These are phyloP conservation scores for Mycena venus DNA, from an alignment of 768 basidiomycete species.

Conservation along the genomic window DNA sequence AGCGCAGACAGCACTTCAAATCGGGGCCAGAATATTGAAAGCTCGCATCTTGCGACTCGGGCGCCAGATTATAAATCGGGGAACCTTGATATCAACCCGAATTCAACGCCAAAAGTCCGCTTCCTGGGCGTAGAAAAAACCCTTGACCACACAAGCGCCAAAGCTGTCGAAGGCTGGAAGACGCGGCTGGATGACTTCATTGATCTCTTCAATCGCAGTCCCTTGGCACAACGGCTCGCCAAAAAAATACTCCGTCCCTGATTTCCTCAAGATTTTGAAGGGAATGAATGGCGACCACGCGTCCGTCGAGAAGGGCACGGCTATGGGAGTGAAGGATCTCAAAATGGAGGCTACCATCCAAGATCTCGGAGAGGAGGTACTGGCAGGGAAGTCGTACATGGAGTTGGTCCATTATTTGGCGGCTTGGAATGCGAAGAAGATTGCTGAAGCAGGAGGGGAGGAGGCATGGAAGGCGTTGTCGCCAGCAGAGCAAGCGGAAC, in stretches of 20 bases:
- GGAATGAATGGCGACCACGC: conserved; percentile 46
- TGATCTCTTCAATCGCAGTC: conserved; percentile 5
- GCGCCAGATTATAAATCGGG: neutral
- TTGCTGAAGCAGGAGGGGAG: conserved; percentile 44
- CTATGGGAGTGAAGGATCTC: conserved; percentile 21
- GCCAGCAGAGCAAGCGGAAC: conserved; percentile 33
- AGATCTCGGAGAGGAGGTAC: conserved; percentile 32
- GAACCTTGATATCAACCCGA: neutral
- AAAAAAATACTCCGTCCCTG: no score
- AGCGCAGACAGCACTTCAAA: conserved; percentile 25
- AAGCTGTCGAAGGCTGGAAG: neutral
- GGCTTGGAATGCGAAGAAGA: conserved; percentile 31
- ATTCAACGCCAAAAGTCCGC: neutral
- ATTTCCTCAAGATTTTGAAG: conserved; percentile 19
- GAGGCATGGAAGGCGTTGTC: conserved; percentile 40
- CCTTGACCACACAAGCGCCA: conserved; percentile 1
- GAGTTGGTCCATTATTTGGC: conserved; percentile 36
- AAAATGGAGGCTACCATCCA: conserved; percentile 28
- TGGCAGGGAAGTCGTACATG: conserved; percentile 15
- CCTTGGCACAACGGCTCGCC: no score
- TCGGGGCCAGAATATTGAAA: conserved; percentile 9
- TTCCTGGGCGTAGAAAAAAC: conserved; percentile 18
- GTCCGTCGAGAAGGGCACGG: conserved; percentile 34
- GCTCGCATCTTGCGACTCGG: neutral
- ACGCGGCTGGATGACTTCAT: neutral